Conservation (phyloP, 768 basidiomycete species). For the Mycena haematopus region DNA sequence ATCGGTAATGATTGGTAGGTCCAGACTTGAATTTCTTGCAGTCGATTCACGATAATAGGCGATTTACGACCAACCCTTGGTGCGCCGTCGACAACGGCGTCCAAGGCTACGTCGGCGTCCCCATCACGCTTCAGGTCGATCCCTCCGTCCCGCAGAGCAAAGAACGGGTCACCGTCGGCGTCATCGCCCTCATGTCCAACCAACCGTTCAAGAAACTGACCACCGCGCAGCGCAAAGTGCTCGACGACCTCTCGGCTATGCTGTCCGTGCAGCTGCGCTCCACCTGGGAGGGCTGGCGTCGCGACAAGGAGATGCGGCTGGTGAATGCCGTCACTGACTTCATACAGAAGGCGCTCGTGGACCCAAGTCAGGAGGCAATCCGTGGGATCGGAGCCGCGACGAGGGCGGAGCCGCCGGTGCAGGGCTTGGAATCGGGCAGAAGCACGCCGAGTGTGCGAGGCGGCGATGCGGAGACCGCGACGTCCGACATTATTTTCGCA, state of each 20-base stretch:
- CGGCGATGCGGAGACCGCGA: not conserved
- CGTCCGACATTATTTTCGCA: slow-evolving; percentile 2
- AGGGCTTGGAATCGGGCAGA: slow-evolving; percentile 5
- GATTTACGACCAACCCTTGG: slow-evolving; percentile 16
- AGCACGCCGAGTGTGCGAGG: not conserved
- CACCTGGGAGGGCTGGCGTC: slow-evolving; percentile 21
- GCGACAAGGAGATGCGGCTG: slow-evolving; percentile 13
- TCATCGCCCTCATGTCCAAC: slow-evolving; percentile 16
- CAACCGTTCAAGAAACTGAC: slow-evolving; percentile 2
- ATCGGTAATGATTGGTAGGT: slow-evolving; percentile 14
- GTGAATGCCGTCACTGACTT: slow-evolving; percentile 10
- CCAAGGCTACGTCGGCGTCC: slow-evolving; percentile 12
- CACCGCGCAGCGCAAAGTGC: slow-evolving; percentile 10
- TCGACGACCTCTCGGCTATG: slow-evolving; percentile 16
- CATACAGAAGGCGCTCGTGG: slow-evolving; percentile 14
- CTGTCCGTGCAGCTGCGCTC: slow-evolving; percentile 11
- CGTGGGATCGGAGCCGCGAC: not conserved
- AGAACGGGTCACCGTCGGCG: slow-evolving; percentile 15
- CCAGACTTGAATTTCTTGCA: not conserved
- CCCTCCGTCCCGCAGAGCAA: not conserved
- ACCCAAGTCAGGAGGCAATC: slow-evolving; percentile 13
- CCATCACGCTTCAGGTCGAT: slow-evolving; percentile 15
- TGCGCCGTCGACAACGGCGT: not conserved
- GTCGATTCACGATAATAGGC: slow-evolving; percentile 12
- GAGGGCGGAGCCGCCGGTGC: not conserved